Base-by-base conservation (phyloP, 1,284 basidiomycete species). In the Mycena sp. region DNA sequence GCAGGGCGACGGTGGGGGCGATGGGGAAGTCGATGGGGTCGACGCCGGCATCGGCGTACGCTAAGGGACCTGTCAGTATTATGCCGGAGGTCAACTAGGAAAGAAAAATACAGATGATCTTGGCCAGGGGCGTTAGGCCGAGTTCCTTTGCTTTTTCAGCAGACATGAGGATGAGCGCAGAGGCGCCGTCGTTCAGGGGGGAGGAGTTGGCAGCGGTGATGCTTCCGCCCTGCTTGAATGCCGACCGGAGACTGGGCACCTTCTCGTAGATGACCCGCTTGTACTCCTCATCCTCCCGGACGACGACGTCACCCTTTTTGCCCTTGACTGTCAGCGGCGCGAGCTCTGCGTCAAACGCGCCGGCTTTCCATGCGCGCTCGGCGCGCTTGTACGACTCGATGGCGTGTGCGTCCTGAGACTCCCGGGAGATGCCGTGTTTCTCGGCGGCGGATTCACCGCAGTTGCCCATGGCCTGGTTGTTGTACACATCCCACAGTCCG, bases 21-120 rank as follows among this genome's bases (percentile, higher is more conserved):
- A 90, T 87, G 49, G 97, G 96, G 89, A 99, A 99, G 80, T 99
- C 95, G 71, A 99, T 93, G 38, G 98, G 98, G 30, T 94, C 95
- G 71, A 95, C 91, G 72, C 98, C 98, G 67, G 94, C 95, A 80
- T 99, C 98, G 66, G 98, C 95, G 79, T 94, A 99, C 6, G 95
- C 95, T 98, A 63, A 67, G 48, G 49, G 69, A 63, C 72, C 65
- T 73, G 58, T 51, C 37, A 63, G 49, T 52, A 50, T n/a, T n/a
- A n/a, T n/a, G 19, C 17, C n/a, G 32, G 4, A 52, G 51, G 12
- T 40, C 43, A 60, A 32, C 52, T 58, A 61, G 21, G 32, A 56
- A 26, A 44, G 12, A 50, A 17, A 80, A 93, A 75, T 76, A 95
- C 94, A 94, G 65, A 99, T 79, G 67, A 99, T 85, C 80, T 91